Percentiles rank a stretch among this genome's conserved stretches.
phyloP scores from a whole-genome alignment of 139 green algal genomes.

The Nannochloris sp. region DNA sequence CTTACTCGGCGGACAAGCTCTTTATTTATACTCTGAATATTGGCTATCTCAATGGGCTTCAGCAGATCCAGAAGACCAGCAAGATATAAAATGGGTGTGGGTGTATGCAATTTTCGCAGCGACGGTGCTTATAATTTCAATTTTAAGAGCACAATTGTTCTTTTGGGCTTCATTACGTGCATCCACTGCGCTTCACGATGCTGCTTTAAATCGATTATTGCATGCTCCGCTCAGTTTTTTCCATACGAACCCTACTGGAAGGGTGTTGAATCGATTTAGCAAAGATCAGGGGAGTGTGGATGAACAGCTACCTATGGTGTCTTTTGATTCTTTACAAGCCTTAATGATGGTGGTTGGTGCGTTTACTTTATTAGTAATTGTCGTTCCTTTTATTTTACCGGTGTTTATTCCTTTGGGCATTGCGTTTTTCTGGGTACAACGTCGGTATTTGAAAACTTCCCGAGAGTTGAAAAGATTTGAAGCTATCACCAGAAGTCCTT shows the following conservation, averaged over 20 bases:
- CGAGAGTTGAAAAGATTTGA: slow-evolving; percentile 93
- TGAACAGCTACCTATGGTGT: slow-evolving; percentile 58
- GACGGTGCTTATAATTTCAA: slow-evolving; percentile 32
- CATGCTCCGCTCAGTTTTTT: slow-evolving; percentile 87
- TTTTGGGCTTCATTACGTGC: slow-evolving; percentile 47
- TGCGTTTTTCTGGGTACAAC: slow-evolving; percentile 39
- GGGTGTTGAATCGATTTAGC: slow-evolving; percentile 81
- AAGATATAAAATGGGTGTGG: slow-evolving; percentile 27
- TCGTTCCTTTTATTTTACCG: slow-evolving; percentile 65
- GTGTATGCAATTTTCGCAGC: slow-evolving; percentile 52
- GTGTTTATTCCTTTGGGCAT: slow-evolving; percentile 58
- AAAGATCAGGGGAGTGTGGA: slow-evolving; percentile 73
- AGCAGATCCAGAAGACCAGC: slow-evolving; percentile 18
- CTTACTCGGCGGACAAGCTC: slow-evolving; percentile 55
- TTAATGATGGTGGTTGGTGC: slow-evolving; percentile 44
- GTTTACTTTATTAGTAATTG: slow-evolving; percentile 38
- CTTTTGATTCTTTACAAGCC: slow-evolving; percentile 61
- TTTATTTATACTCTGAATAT: slow-evolving; percentile 51
- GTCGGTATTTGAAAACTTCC: slow-evolving; percentile 59
- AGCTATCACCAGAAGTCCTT: slow-evolving; percentile 64
- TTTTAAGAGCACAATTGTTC: slow-evolving; percentile 46
- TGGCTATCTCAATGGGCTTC: slow-evolving; percentile 58
- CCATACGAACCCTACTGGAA: slow-evolving; percentile 83
- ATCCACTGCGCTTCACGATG: slow-evolving; percentile 48
- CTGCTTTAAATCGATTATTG: slow-evolving; percentile 45